Base-by-base conservation (phyloP, 306 rosid species). In the Vigna unguiculata region DNA sequence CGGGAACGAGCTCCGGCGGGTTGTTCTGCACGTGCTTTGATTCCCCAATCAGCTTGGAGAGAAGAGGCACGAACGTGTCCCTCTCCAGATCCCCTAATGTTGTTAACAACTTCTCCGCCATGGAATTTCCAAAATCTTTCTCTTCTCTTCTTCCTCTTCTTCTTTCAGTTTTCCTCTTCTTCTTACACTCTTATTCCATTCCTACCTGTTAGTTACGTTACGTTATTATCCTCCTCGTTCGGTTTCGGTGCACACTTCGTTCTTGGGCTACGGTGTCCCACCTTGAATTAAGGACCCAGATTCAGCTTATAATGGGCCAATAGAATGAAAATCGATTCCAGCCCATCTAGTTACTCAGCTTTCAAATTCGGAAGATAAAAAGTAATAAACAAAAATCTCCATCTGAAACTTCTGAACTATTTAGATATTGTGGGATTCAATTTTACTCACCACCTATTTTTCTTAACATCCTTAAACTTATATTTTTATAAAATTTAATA, bases 1-100 rank as follows among this genome's bases (percentile, higher is more conserved):
- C 62, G 0, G 99, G 98, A 32, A 95, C 89, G 7, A 89, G 83
- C 3, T 90, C 96, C 1, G 96, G 97, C 0, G 97, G 93, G 76
- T 92, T 92, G 96, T 91, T 95, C 82, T 92, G 99, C 17, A 95
- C 85, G 83, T 68, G 83, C 75, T 90, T 75, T 15, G 99, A 87
- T 83, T 95, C 98, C 5, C 90, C 91, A 24, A 95, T 92, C 51
- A 95, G 96, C 55, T 91, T 91, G 0, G 88, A 68, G 3, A 95
- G 93, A 45, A 95, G 91, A 17, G 84, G 0, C 15, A 92, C 80
- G 83, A 86, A 92, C 4, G 92, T 86, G 7, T 88, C 98, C 51
- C 74, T 77, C 72, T 91, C 75, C 10, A 95, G 86, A 38, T 86
- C 88, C n/a, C 96, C 97, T 1, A 95, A 32, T 17, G 76, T 71